Conservation (phyloP, 2,329 filamentous ascomycete genomes). For the Pyricularia pennisetigena region DNA sequence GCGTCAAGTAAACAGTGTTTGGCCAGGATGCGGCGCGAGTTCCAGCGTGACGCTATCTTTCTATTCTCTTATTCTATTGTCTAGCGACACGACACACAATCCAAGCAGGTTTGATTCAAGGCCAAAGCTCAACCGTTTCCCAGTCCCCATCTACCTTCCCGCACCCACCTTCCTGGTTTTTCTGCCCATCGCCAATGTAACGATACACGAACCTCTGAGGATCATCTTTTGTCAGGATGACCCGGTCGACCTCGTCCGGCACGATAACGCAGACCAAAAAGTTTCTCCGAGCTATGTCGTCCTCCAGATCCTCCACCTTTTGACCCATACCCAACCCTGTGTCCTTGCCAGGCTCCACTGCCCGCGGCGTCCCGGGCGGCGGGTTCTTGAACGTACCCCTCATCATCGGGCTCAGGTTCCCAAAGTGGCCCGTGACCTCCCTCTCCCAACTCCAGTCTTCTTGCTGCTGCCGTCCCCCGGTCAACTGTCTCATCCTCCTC, state of each 20-base stretch:
- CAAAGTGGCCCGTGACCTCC: constrained; percentile 82
- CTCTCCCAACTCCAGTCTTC: constrained; percentile 64
- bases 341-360: constrained; percentile 34
- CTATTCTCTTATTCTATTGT: neutral
- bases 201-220: constrained; percentile 59
- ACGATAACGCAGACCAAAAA: constrained; percentile 78
- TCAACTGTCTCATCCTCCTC: constrained; percentile 47
- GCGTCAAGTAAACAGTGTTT: neutral
- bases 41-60: neutral
- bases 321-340: constrained; percentile 40
- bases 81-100: neutral
- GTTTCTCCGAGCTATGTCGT: constrained; percentile 60
- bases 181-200: constrained; percentile 31
- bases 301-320: constrained; percentile 61
- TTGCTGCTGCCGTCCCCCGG: constrained; percentile 24
- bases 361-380: constrained; percentile 52
- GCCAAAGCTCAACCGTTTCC: constrained; percentile 63
- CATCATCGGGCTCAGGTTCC: constrained; percentile 75
- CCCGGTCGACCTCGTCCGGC: constrained; percentile 65
- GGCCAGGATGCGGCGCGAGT: neutral
- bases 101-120: constrained; percentile 21
- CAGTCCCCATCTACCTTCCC: constrained; percentile 40
- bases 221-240: constrained; percentile 59
- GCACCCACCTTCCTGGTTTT: constrained; percentile 15
- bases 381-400: constrained; percentile 68